These are phyloP conservation scores for Raffaelea arxii DNA, from an alignment of 2,329 filamentous ascomycete species.

Conservation along the genomic window DNA sequence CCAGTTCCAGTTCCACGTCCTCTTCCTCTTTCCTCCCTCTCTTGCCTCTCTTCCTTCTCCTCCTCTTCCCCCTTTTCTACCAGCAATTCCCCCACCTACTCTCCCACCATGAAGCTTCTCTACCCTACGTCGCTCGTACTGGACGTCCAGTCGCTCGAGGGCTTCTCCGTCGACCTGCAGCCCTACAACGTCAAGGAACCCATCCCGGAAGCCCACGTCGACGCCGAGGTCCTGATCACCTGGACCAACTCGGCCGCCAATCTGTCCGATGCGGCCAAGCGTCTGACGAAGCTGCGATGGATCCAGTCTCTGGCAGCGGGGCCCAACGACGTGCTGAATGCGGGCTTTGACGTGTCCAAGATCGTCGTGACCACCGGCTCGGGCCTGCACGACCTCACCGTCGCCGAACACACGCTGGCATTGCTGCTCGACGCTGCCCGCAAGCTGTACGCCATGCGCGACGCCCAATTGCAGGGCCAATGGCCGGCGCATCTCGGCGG, in stretches of 20 bases:
- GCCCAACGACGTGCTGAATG: constrained; percentile 38
- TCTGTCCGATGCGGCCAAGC: constrained; percentile 31
- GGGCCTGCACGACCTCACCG: constrained; percentile 36
- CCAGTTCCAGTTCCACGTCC: not conserved
- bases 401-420: constrained; percentile 37
- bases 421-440: constrained; percentile 28
- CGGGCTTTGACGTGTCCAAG: constrained; percentile 30
- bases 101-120: constrained; percentile 16
- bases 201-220: constrained; percentile 32
- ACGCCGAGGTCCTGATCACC: constrained; percentile 35
- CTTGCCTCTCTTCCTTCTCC: not conserved
- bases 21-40: not conserved
- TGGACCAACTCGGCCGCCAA: constrained; percentile 33
- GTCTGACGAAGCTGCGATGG: constrained; percentile 34
- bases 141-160: constrained; percentile 13
- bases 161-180: constrained; percentile 17
- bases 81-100: no score
- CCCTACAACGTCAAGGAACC: constrained; percentile 26
- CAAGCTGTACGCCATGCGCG: constrained; percentile 33
- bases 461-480: constrained; percentile 30
- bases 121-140: constrained; percentile 17
- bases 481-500: constrained; percentile 38
- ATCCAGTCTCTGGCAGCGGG: constrained; percentile 40
- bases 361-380: constrained; percentile 32
- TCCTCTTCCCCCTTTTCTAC: not conserved